Base-by-base conservation (phyloP, 139 green algal genomes). In the Zygnema cylindricum region DNA sequence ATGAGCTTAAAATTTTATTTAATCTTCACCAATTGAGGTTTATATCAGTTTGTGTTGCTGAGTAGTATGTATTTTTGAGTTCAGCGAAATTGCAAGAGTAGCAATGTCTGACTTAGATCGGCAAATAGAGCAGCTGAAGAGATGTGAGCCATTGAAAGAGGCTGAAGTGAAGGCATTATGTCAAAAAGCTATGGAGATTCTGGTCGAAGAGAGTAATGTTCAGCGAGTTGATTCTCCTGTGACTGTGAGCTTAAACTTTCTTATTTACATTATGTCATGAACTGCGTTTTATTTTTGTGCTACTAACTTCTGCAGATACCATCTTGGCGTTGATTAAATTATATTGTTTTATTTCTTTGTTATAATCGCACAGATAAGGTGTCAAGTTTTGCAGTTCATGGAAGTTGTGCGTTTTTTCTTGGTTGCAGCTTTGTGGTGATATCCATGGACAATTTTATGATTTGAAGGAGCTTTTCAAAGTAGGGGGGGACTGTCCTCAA, bases 151-250 rank as follows among this genome's bases (percentile, higher is more conserved):
- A 0, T 82, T 99, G n/a, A 94, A 95, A 78, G 97, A 99, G 92
- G 69, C 78, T 11, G 96, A 99, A 76, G 97, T 99, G 3, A 99
- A 99, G 91, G 63, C 85, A 22, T 92, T 99, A 16, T 99, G 97
- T 89, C 93, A 98, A 23, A 96, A 96, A 88, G 97, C 97, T 0
- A 94, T 98, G 41, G 97, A 99, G 81, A 93, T 99, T 1, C 86
- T 99, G 11, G 97, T 99, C 43, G 97, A 99, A 92, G 97, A 99
- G 93, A 95, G 94, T 69, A 99, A 99, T 83, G 98, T 99, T 73
- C 98, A 99, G 92, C 93, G 94, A 7, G 96, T 99, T 1, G 96
- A 98, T 73, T 92, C 96, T 0, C 97, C 97, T 11, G 98, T 99
- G 41, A 99, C 98, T 41, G 84, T 91, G n/a, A 81, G 57, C 83